phyloP scores from a whole-genome alignment of 1,284 basidiomycete species.

The Pyrrhoderma lamaoense region DNA sequence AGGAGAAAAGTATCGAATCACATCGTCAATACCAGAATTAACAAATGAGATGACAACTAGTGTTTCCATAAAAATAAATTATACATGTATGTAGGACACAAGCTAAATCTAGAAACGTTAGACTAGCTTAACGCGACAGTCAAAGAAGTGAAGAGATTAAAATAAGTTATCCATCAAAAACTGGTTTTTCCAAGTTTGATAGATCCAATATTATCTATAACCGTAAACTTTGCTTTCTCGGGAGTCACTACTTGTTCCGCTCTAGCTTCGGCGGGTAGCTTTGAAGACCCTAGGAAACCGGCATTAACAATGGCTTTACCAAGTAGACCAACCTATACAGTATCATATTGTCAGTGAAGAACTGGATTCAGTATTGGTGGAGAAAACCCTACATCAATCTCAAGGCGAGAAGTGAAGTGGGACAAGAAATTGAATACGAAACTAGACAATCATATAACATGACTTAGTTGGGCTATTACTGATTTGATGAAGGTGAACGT shows the following conservation, averaged over 20 bases:
- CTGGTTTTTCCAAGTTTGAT: constrained; percentile 9
- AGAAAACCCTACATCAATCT: constrained; percentile 15
- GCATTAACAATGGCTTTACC: constrained; percentile 20
- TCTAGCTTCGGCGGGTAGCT: constrained; percentile 18
- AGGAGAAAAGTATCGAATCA: too few species aligned
- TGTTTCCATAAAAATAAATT: too few species aligned
- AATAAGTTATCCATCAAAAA: too few species aligned
- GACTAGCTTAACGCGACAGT: too few species aligned
- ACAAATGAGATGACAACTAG: too few species aligned
- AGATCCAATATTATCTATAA: constrained; percentile 21
- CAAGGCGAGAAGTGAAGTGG: constrained; percentile 8
- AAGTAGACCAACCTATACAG: constrained; percentile 17
- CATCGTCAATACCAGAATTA: too few species aligned
- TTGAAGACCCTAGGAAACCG: constrained; percentile 21
- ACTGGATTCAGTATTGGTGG: not conserved
- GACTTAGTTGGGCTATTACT: not conserved
- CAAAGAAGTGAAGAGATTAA: too few species aligned
- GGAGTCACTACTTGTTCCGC: constrained; percentile 17
- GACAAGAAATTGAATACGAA: constrained; percentile 5
- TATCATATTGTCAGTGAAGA: not conserved
- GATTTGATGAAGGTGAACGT: constrained; percentile 1
- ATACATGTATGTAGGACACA: too few species aligned
- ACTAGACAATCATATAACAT: constrained; percentile 1
- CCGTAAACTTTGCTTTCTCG: constrained; percentile 19
- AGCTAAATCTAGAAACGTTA: too few species aligned